Base-by-base conservation (phyloP, 2,329 filamentous ascomycete species). In the Fusarium pseudograminearum region DNA sequence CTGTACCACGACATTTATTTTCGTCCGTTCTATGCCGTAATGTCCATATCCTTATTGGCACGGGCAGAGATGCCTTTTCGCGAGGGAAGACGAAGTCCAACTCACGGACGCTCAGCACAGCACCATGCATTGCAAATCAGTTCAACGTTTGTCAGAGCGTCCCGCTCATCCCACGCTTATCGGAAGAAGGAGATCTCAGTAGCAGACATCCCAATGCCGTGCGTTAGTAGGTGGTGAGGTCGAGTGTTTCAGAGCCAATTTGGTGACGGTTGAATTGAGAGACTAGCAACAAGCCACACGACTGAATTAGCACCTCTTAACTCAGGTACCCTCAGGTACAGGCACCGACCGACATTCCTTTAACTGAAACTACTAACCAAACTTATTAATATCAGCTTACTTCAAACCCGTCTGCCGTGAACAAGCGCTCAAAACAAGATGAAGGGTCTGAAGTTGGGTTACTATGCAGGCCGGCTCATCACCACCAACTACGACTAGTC, bases 141-240 rank as follows among this genome's bases (percentile, higher is more conserved):
- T 40, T 45, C 61, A 61, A 54, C 62, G 30, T 66, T 38, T 42
- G 54, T 65, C 62, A 65, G 60, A 65, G 62, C 62, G 62, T 50
- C 48, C 63, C 47, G 61, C 30, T 38, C 26, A 61, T 61, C 54
- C 52, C 47, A 38, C 47, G 61, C 47, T 65, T 61, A 66, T 66
- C 55, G 62, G 33, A 30, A 31, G 20, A 36, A 41, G 38, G 30
- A 36, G 33, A 52, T 52, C 48, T 41, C 5, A 24, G 52, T 42
- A 44, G n/a, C 20, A 47, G 41, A 26, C 58, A 33, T 38, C 5
- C 22, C 18, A 47, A 58, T 61, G 47, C 61, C 56, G 42, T 61
- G 62, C 62, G 61, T 65, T 41, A 44, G 40, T 47, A 44, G 41
- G 41, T 36, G 42, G 40, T 52, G 57, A 53, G 53, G 34, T 57